These are phyloP conservation scores for Sporothrix brunneoviolacea DNA, from an alignment of 2,329 filamentous ascomycete species.

Conservation along the genomic window DNA sequence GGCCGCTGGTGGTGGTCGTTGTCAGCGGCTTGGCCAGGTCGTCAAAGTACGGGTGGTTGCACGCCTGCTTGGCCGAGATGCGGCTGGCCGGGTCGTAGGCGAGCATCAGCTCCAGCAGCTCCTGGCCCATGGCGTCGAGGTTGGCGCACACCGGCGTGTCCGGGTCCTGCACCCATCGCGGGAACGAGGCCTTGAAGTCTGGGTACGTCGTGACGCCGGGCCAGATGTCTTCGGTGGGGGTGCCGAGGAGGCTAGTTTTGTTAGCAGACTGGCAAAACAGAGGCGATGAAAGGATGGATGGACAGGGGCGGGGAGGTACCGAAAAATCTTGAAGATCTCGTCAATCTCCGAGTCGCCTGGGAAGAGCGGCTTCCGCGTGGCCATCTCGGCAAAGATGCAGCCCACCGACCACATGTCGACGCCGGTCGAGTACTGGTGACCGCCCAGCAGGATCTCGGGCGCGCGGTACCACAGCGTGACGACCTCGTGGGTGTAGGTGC, in stretches of 20 bases:
- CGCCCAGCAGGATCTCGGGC: conserved; percentile 79
- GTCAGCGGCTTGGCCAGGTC: conserved; percentile 25
- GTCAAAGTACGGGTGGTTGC: conserved; percentile 71
- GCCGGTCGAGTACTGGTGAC: conserved; percentile 84
- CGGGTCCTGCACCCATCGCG: conserved; percentile 72
- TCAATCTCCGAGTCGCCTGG: conserved; percentile 88
- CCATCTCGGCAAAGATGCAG: conserved; percentile 91
- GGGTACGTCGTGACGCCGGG: conserved; percentile 83
- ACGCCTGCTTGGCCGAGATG: conserved; percentile 83
- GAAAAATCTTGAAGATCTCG: conserved; percentile 92
- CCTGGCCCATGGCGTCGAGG: conserved; percentile 63
- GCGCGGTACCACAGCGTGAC: conserved; percentile 86
- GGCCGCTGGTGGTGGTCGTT: background rate
- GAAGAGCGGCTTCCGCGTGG: conserved; percentile 81
- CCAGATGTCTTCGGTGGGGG: conserved; percentile 72
- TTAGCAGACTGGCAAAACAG: too few relatives aligned
- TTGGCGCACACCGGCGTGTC: conserved; percentile 57
- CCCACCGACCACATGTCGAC: conserved; percentile 91
- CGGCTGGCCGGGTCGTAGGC: conserved; percentile 78
- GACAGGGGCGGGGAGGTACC: conserved; percentile 35
- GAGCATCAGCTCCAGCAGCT: conserved; percentile 60
- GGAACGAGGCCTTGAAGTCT: conserved; percentile 83
- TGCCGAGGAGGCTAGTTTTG: conserved; percentile 68
- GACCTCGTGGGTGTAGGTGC: conserved; percentile 88
- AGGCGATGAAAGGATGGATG: background rate